Evolutionary conservation across 1,284 basidiomycete genomes (phyloP), one percentile per base, ranked within the genome.

Genomic region (Takashimella koratensis): DNA sequence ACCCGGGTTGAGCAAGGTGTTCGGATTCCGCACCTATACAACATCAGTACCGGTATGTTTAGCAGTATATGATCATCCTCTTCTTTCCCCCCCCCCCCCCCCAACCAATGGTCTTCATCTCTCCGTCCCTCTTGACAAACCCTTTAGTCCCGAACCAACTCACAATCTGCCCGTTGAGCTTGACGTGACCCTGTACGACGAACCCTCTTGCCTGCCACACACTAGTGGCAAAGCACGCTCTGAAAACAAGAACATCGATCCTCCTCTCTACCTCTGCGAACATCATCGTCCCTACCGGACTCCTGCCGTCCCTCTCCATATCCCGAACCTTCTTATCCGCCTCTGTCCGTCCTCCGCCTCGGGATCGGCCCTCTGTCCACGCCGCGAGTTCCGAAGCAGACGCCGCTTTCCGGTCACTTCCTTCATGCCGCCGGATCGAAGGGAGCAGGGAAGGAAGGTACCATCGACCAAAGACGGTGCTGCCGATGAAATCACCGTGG

Each of bases 401-500:
- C 45, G 57, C 83, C 79, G 52, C 79, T 75, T 10, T 71, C 75
- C 26, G 59, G 74, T 54, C 59, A 78, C 65, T 59, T 75, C 63
- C 57, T 77, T 74, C 60, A 49, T 66, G 52, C 77, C 16, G 13
- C 5, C 45, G 86, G 50, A 96, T 88, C 62, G 90, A 88, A 0
- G 95, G 94, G 12, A 98, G 79, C 0, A 83, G 85, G 53, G 83
- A 80, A 10, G 95, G 95, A 21, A 98, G 82, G 75, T 92, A 98
- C 88, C 92, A 95, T 49, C 89, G 85, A 74, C 95, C 94, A 83
- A 98, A 98, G 41, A 86, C 85, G 67, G 87, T 88, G 78, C 95
- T 91, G 52, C 86, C 86, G 59, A 98, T 92, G 76, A 85, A 88
- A 81, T 98, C 94, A 40, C 94, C 94, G 73, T 98, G 95, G 79